Base-by-base conservation (phyloP, 2,329 filamentous ascomycete genomes). In the Curvularia verruculosa region DNA sequence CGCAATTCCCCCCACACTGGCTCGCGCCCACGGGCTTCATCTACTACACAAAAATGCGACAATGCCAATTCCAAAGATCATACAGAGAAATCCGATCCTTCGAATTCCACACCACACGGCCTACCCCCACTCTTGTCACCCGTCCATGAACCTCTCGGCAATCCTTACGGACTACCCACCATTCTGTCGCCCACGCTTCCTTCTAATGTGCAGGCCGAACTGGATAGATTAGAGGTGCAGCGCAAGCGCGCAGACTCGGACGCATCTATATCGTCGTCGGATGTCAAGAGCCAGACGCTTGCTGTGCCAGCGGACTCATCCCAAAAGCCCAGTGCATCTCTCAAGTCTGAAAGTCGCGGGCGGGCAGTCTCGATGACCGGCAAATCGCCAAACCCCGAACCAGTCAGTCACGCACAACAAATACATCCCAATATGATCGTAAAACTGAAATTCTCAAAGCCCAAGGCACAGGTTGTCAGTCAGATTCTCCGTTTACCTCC, bases 141-240 rank as follows among this genome's bases (percentile, higher is more conserved):
- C 5, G 60, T 82, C 73, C 67, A 69, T 24, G 78, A 79, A 23
- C 78, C 78, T 41, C 71, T 81, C 19, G 73, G 71, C 29, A 75
- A 75, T 51, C 66, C 71, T 3, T 67, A 76, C 24, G 77, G 71
- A 52, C 71, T 86, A 18, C 84, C 84, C 10, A 77, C 79, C 9
- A 77, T 85, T 34, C 73, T 87, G n/a, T 87, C 85, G 4, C 84
- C 84, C 3, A 85, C 83, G 13, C 75, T 87, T 3, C 84, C 84
- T 6, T 77, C 82, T 2, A 82, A 81, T 51, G 80, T 87, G 43
- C 81, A 84, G 63, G 82, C 80, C 54, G 81, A 84, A 53, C 70
- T 87, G 24, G 78, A 79, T 55, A 75, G 79, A 34, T 65, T 77
- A 26, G 77, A 78, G 39, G 73, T 72, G 31, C 70, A 75, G 19